phyloP scores from a whole-genome alignment of 1,139 yeast genomes.

The Taphrina pruni region DNA sequence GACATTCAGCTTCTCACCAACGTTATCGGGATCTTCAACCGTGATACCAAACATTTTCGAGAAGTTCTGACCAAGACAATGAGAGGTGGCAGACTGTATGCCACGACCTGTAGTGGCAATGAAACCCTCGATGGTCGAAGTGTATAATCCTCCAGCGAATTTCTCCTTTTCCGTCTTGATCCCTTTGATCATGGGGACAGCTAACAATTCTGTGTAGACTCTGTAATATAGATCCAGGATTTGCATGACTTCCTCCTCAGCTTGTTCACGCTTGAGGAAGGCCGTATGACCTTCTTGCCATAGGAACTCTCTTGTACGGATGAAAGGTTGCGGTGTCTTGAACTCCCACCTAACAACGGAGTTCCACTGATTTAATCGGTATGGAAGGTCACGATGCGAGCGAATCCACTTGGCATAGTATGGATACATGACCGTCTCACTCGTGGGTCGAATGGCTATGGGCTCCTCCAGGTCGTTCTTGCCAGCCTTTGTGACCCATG shows the following conservation, averaged over 20 bases:
- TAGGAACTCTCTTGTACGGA: slow-evolving; percentile 97
- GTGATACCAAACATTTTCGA: slow-evolving; percentile 96
- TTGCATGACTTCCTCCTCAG: slow-evolving; percentile 80
- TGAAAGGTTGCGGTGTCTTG: slow-evolving; percentile 98
- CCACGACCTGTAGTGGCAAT: slow-evolving; percentile 99
- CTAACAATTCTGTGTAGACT: slow-evolving; percentile 86
- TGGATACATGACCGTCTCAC: slow-evolving; percentile 99
- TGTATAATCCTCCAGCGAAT: slow-evolving; percentile 96
- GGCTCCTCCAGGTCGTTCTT: slow-evolving; percentile 93
- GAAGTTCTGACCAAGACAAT: slow-evolving; percentile 96
- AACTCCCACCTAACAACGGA: slow-evolving; percentile 99
- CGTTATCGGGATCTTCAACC: slow-evolving; percentile 84
- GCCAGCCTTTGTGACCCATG: slow-evolving; percentile 99
- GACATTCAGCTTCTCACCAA: slow-evolving; percentile 66
- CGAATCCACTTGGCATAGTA: slow-evolving; percentile 99
- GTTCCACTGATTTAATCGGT: slow-evolving; percentile 98
- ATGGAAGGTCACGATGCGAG: slow-evolving; percentile 96
- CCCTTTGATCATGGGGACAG: slow-evolving; percentile 97
- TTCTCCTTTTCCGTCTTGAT: slow-evolving; percentile 95
- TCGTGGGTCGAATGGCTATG: slow-evolving; percentile 98
- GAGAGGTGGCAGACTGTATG: slow-evolving; percentile 99
- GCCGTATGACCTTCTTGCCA: slow-evolving; percentile 99
- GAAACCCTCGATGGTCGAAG: slow-evolving; percentile 95
- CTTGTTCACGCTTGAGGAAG: slow-evolving; percentile 79
- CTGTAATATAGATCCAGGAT: slow-evolving; percentile 85